Evolutionary conservation across 2,329 filamentous ascomycete species (phyloP), one percentile per base, ranked within the genome.

Genomic region (Talaromyces verruculosus): DNA sequence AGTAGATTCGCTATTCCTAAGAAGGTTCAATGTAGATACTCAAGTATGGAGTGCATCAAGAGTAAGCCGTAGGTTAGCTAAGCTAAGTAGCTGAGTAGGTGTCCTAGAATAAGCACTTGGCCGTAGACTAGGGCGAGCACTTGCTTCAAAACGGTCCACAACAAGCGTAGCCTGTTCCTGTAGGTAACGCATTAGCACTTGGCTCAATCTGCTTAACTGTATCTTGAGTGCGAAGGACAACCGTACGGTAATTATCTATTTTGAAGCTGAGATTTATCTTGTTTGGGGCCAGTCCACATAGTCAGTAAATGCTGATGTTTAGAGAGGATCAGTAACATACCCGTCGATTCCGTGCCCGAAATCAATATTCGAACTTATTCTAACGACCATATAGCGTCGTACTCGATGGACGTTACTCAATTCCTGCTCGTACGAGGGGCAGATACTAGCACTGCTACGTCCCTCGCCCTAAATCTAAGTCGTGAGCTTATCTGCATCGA

Each of bases 401-500:
- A 37, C 53, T 57, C 33, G 33, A 22, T 15, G 11, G 53, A 37
- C 30, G 33, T 37, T 37, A 57, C 53, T 57, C 6, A 39, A 33
- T 37, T 25, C 4, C n/a, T 37, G 53, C n/a, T 22, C 25, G 53
- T 39, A 39, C 19, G 53, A 57, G 53, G 53, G n/a, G 19, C 53
- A 39, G 33, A 37, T 39, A 37, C 57, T 60, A 60, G 57, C 37
- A 60, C 39, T 60, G 53, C 53, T 57, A 57, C 53, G 30, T 37
- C 53, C 5, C 30, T 57, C 33, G 19, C 53, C 33, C 53, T 57
- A 57, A 39, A 39, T 37, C 39, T 15, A 57, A 39, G 28, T 19
- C 37, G 2, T 60, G 25, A 60, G 57, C 57, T 60, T 60, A 60
- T 60, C 57, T 30, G 17, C 22, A 43, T 45, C 57, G 37, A 45